phyloP scores from a whole-genome alignment of 352 stramenopile genomes.

The Phytophthora tubulina region DNA sequence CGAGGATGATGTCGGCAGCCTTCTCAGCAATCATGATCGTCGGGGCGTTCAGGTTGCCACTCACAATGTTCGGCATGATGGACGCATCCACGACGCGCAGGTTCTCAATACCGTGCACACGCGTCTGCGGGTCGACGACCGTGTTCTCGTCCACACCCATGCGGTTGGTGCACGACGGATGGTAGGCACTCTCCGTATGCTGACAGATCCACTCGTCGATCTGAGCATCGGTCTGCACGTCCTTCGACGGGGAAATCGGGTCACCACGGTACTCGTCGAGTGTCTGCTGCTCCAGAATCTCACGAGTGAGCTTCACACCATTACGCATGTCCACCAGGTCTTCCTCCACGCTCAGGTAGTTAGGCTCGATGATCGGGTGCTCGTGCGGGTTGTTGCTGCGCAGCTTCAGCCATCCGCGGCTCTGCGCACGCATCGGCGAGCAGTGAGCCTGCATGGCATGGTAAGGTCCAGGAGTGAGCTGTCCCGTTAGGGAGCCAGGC shows the following conservation, averaged over 20 bases:
- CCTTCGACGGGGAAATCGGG: constrained; percentile 73
- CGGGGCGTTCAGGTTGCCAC: constrained; percentile 95
- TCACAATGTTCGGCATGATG: constrained; percentile 95
- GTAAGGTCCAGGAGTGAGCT: constrained; percentile 43
- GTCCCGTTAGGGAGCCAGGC: constrained; percentile 71
- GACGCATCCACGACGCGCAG: constrained; percentile 93
- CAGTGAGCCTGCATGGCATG: constrained; percentile 91
- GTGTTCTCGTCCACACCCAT: constrained; percentile 86
- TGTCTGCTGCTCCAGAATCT: constrained; percentile 90
- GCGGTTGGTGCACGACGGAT: constrained; percentile 91
- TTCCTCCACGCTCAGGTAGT: constrained; percentile 87
- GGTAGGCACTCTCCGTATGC: constrained; percentile 89
- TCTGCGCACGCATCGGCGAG: constrained; percentile 90
- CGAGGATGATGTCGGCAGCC: constrained; percentile 93
- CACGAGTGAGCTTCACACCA: constrained; percentile 80
- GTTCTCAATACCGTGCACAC: constrained; percentile 88
- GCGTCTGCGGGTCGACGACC: constrained; percentile 91
- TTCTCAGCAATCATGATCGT: constrained; percentile 96
- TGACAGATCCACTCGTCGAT: constrained; percentile 90
- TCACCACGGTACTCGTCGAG: constrained; percentile 89
- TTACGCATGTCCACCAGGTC: constrained; percentile 84
- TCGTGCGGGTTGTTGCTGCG: constrained; percentile 79
- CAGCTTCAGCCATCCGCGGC: constrained; percentile 85
- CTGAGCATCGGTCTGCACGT: constrained; percentile 69
- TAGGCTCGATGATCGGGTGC: constrained; percentile 88